Evolutionary conservation across 1,284 basidiomycete species (phyloP).

Genomic region (Melanopsichium pennsylvanicum): DNA sequence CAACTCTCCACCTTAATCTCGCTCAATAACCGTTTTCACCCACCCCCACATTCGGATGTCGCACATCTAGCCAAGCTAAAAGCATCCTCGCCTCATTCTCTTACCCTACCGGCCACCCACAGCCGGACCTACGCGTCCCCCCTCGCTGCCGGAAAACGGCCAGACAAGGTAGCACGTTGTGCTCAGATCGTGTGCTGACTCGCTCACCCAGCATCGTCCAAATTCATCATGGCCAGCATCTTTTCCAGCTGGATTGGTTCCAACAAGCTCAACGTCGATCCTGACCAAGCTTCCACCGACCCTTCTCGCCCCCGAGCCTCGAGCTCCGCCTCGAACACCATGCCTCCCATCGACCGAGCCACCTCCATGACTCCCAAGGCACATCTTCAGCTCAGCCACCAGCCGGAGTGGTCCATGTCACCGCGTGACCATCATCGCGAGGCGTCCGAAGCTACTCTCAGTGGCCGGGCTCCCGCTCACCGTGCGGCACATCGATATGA

Average conservation of each 20-base stretch:
- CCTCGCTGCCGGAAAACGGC: too few species aligned
- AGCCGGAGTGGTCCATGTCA: slow-evolving; percentile 9
- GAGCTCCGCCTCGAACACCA: slow-evolving; percentile 20
- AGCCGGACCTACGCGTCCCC: too few species aligned
- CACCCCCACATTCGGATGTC: too few species aligned
- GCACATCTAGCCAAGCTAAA: too few species aligned
- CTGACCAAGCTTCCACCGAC: slow-evolving; percentile 25
- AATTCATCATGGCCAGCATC: slow-evolving; percentile 30
- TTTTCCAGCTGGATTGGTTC: slow-evolving; percentile 37
- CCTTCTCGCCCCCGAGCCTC: slow-evolving; percentile 10
- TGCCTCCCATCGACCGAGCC: slow-evolving; percentile 43
- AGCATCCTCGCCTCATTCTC: too few species aligned
- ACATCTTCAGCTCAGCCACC: slow-evolving; percentile 15
- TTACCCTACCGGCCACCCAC: too few species aligned
- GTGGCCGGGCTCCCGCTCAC: slow-evolving; percentile 10
- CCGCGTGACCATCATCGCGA: slow-evolving; percentile 34
- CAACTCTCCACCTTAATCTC: too few species aligned
- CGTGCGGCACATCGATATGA: background rate
- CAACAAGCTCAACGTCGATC: slow-evolving; percentile 21
- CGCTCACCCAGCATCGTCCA: background rate
- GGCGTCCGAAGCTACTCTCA: slow-evolving; percentile 38
- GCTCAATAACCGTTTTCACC: too few species aligned
- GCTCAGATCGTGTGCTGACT: too few species aligned
- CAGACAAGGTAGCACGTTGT: too few species aligned
- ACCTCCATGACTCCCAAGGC: slow-evolving; percentile 44